Base-by-base conservation (phyloP, 805 yeast species). In the Debaryomyces prosopidis region DNA sequence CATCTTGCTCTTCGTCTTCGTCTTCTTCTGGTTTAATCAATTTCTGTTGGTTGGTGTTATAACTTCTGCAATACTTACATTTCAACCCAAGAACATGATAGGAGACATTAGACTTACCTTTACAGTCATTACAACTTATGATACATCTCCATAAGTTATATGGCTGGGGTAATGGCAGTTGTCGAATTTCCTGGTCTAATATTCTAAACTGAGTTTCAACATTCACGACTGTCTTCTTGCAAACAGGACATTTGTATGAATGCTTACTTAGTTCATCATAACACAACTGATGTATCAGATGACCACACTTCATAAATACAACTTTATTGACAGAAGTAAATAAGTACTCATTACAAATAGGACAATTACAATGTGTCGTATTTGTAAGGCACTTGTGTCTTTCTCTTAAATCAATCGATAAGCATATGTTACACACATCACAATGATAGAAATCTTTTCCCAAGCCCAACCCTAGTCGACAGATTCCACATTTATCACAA, bases 231-330 rank as follows among this genome's bases (percentile, higher is more conserved):
- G 96, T 85, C 53, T 87, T 82, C 44, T 89, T 84, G 61, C 98
- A 91, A 2, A 88, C 77, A 1, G 98, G 98, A 63, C 98, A 91
- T 62, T 89, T 88, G 73, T 89, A 91, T 12, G 87, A 81, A 60
- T 87, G 89, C 53, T 82, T 78, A n/a, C 88, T 80, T 61, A 86
- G 83, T 52, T 88, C 92, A 49, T 84, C 84, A 62, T 82, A 90
- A 63, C 98, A 91, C 20, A 64, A 58, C 62, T 89, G 89, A 67
- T 91, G 98, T 47, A 91, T 91, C 32, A 96, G 88, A 66, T 91
- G 98, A 2, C 97, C 97, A 67, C 98, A 91, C 40, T 77, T 73
- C 96, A 91, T 89, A 62, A 91, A 90, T 16, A 89, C 96, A 36
- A 90, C 96, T 9, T 89, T 84, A 59, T 74, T 77, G 5, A 86